phyloP scores from a whole-genome alignment of 2,329 filamentous ascomycete genomes.

The Beauveria sp. region DNA sequence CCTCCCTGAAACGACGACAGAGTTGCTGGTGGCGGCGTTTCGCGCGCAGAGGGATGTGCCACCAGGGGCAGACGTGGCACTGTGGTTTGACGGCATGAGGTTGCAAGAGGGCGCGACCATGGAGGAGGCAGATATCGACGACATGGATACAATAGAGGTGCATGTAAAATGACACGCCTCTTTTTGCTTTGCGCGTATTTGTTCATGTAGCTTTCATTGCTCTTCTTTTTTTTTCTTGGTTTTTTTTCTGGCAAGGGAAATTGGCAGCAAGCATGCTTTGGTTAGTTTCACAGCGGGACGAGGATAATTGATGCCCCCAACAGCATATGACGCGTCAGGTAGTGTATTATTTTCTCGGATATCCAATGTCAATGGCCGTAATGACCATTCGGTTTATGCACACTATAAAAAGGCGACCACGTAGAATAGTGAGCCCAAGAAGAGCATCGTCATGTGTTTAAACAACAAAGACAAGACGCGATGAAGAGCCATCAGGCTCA shows the following conservation, averaged over 20 bases:
- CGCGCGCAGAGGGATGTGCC: slow-evolving; percentile 45
- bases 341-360: not conserved
- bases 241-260: not conserved
- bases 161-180: slow-evolving; percentile 36
- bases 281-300: not conserved
- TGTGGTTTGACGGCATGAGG: slow-evolving; percentile 70
- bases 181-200: not conserved
- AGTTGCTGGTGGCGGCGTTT: slow-evolving; percentile 56
- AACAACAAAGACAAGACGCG: no score
- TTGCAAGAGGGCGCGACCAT: slow-evolving; percentile 55
- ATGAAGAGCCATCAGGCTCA: not conserved
- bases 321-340: not conserved
- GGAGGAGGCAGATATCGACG: slow-evolving; percentile 61
- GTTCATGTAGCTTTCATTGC: not conserved
- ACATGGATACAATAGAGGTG: slow-evolving; percentile 71
- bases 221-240: not conserved
- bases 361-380: not conserved
- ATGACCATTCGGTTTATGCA: not conserved
- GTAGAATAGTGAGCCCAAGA: no score
- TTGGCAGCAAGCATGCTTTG: not conserved
- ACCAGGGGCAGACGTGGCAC: slow-evolving; percentile 44
- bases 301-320: not conserved
- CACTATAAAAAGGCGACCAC: not conserved
- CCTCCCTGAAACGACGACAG: slow-evolving; percentile 48
- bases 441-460: not conserved